Percentiles rank a stretch among this genome's conserved stretches.
Conservation (phyloP, 2,329 filamentous ascomycete genomes). For the Blastomyces parvus region DNA sequence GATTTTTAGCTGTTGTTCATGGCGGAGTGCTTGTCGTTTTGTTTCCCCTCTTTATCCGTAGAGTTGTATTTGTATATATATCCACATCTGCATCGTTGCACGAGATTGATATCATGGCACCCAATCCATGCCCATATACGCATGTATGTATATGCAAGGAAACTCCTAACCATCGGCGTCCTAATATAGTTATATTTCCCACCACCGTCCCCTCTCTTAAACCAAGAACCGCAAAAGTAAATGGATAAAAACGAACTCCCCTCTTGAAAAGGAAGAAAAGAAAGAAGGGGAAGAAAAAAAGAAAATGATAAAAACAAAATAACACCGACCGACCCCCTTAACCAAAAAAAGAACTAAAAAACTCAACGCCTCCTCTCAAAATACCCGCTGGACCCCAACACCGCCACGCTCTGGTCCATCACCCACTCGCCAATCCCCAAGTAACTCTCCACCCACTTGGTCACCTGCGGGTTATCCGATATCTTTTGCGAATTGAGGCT, state of each 20-base stretch:
- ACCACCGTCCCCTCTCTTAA: too few species aligned
- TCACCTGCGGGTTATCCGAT: slow-evolving; percentile 70
- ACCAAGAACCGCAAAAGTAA: background rate
- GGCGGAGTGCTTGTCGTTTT: background rate
- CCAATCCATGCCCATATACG: too few species aligned
- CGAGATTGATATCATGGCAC: too few species aligned
- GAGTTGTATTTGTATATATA: too few species aligned
- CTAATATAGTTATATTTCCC: too few species aligned
- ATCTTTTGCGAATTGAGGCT: slow-evolving; percentile 85
- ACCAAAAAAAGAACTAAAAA: too few species aligned
- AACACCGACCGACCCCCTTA: too few species aligned
- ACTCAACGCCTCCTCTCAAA: slow-evolving; percentile 61
- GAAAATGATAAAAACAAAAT: background rate
- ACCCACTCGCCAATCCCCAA: slow-evolving; percentile 93
- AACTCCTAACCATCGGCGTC: too few species aligned
- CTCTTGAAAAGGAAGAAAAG: background rate
- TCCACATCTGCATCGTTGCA: too few species aligned
- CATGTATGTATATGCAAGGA: too few species aligned
- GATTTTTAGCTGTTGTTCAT: too few species aligned
- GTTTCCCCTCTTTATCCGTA: background rate
- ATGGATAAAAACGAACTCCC: background rate
- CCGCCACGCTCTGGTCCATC: slow-evolving; percentile 92
- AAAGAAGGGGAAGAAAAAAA: background rate
- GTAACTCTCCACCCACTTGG: slow-evolving; percentile 87
- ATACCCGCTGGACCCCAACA: slow-evolving; percentile 77